phyloP scores from a whole-genome alignment of 148 eudicot genomes.

The Mesembryanthemum crystallinum region DNA sequence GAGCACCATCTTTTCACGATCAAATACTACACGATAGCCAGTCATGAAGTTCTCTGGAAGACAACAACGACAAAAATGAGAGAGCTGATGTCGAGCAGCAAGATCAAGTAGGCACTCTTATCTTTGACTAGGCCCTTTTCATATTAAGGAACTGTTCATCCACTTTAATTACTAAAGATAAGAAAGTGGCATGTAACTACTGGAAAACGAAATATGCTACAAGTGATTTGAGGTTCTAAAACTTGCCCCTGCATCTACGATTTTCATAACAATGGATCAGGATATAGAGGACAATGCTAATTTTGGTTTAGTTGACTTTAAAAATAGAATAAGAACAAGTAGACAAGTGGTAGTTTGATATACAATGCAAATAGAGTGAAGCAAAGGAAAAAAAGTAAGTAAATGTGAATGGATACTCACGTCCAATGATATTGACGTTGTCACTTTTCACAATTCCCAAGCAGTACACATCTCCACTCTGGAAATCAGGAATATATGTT shows the following conservation, averaged over 20 bases:
- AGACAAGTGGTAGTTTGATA: neutral
- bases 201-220: too few species aligned
- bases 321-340: too few species aligned
- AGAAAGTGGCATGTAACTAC: neutral
- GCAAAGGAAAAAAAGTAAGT: neutral
- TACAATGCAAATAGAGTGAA: neutral
- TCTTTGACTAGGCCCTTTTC: neutral
- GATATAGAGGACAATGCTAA: neutral
- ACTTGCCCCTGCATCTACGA: too few species aligned
- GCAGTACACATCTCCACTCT: slow-evolving; percentile 54
- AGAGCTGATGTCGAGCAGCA: neutral
- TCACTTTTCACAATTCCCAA: slow-evolving; percentile 68
- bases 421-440: slow-evolving; percentile 49
- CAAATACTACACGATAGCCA: slow-evolving; percentile 69
- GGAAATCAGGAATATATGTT: slow-evolving; percentile 22
- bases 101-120: neutral
- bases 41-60: slow-evolving; percentile 92
- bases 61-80: neutral
- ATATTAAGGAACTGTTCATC: neutral
- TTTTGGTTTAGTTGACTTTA: too few species aligned
- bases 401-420: slow-evolving; percentile 22
- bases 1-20: slow-evolving; percentile 71
- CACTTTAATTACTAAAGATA: neutral
- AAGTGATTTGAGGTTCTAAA: too few species aligned
- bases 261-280: too few species aligned